Evolutionary conservation across 108 stramenopile genomes (phyloP), one percentile per base, ranked within the genome.

Genomic region (Bacterosira constricta): DNA sequence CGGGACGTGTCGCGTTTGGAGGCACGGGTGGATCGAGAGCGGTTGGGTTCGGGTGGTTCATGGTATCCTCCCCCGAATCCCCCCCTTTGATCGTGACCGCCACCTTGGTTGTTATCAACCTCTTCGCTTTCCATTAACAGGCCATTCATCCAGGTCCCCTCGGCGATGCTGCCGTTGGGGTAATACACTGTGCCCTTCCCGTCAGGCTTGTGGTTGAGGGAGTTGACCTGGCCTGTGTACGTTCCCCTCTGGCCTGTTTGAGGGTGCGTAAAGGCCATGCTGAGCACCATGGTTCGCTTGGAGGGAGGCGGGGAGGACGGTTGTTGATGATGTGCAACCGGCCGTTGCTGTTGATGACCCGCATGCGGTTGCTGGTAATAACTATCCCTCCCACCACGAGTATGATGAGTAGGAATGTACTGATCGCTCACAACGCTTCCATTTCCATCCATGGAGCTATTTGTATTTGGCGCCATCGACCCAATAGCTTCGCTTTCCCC

Each of bases 151-250:
- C 75, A 76, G 6, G 75, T 60, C 38, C 75, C 75, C 66, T 76
- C 75, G 37, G 75, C 75, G 29, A 76, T 67, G 17, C 35, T 55
- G 6, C 75, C 75, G 31, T 68, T 67, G 25, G 42, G 50, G 59
- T 76, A 76, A 39, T 76, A 76, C 29, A 76, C 66, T 0, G 75
- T 76, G 9, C 75, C 75, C 59, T 68, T 76, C 23, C 75, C 75
- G 35, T 76, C 75, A n/a, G 75, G 75, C 66, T 61, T 76, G 37
- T 67, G 66, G 54, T 34, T 67, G 3, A 62, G 41, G 41, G 75
- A 76, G 29, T 76, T 62, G 36, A 76, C 59, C 37, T 76, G 75
- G 10, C 75, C 75, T 1, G 75, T 76, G 44, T 62, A 76, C 51
- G 75, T 76, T 6, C 75, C 75, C 50, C 66, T 36, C 39, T 42